Evolutionary conservation across 1,284 basidiomycete species (phyloP).

Genomic region (Boletus sp.): DNA sequence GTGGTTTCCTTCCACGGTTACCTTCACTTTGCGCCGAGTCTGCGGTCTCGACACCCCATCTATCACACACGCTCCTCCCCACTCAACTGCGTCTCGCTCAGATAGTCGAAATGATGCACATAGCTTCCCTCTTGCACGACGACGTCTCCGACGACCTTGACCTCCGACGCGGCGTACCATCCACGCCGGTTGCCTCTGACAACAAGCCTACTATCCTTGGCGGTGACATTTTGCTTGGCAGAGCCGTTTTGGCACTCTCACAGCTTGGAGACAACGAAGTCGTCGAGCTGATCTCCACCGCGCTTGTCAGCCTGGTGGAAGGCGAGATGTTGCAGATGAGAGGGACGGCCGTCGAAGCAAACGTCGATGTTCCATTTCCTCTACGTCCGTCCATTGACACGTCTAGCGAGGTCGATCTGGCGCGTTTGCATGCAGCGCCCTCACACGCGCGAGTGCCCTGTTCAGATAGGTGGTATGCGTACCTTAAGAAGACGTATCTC

Average conservation of each 20-base stretch:
- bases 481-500: conserved; percentile 93
- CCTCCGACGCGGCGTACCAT: conserved; percentile 80
- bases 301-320: conserved; percentile 95
- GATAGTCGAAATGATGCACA: conserved; percentile 99
- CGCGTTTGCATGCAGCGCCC: conserved; percentile 27
- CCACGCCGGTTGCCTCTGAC: conserved; percentile 89
- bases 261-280: conserved; percentile 88
- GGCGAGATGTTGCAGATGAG: conserved; percentile 94
- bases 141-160: conserved; percentile 90
- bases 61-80: conserved; percentile 59
- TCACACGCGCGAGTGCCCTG: conserved; percentile 13
- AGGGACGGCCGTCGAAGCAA: conserved; percentile 27
- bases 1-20: conserved; percentile 42
- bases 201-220: conserved; percentile 97
- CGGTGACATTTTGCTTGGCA: conserved; percentile 94
- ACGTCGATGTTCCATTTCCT: not conserved
- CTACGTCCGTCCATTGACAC: not conserved
- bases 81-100: conserved; percentile 93
- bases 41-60: conserved; percentile 29
- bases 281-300: conserved; percentile 90
- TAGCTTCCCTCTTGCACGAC: conserved; percentile 96
- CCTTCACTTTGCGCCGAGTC: conserved; percentile 36
- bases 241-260: conserved; percentile 87
- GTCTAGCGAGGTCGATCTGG: conserved; percentile 24
- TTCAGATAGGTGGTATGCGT: conserved; percentile 79